phyloP scores from a whole-genome alignment of 495 filamentous ascomycete genomes.

The Penicillium robsamsonii region DNA sequence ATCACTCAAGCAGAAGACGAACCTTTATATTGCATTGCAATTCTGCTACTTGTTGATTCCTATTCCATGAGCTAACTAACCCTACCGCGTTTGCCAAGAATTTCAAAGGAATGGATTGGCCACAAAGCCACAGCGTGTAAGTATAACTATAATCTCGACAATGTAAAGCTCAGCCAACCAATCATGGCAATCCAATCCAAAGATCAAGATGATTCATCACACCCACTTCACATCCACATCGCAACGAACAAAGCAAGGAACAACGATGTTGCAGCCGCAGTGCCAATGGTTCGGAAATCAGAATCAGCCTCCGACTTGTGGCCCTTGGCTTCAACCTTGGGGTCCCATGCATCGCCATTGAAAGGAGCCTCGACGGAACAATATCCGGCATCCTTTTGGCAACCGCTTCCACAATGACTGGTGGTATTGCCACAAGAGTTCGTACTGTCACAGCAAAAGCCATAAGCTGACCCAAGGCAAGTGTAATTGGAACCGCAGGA shows the following conservation, averaged over 20 bases:
- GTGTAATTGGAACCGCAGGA: conserved; percentile 52
- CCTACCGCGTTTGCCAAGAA: neutral
- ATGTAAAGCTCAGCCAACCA: neutral
- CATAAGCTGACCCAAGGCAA: conserved; percentile 48
- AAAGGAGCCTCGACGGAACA: conserved; percentile 34
- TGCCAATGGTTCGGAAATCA: conserved; percentile 17
- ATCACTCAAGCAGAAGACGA: neutral
- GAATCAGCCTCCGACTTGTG: conserved; percentile 23
- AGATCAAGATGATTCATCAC: conserved; percentile 16
- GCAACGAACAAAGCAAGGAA: conserved; percentile 28
- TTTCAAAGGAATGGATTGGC: conserved; percentile 8
- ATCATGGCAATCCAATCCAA: conserved; percentile 1
- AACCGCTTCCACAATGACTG: conserved; percentile 50
- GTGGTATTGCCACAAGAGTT: conserved; percentile 50
- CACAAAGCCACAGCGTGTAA: conserved; percentile 6
- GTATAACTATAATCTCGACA: conserved; percentile 14
- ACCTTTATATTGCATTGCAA: neutral
- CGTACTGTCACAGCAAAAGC: conserved; percentile 38
- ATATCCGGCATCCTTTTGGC: conserved; percentile 47
- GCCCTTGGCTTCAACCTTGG: conserved; percentile 10
- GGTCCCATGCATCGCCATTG: conserved; percentile 30
- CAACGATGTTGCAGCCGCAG: conserved; percentile 25
- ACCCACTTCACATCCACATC: conserved; percentile 28
- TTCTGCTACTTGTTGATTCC: neutral
- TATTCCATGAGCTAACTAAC: neutral